Percentiles rank a stretch among this genome's conserved stretches.
Conservation (phyloP, 805 yeast species). For the Wickerhamiella australiensis region DNA sequence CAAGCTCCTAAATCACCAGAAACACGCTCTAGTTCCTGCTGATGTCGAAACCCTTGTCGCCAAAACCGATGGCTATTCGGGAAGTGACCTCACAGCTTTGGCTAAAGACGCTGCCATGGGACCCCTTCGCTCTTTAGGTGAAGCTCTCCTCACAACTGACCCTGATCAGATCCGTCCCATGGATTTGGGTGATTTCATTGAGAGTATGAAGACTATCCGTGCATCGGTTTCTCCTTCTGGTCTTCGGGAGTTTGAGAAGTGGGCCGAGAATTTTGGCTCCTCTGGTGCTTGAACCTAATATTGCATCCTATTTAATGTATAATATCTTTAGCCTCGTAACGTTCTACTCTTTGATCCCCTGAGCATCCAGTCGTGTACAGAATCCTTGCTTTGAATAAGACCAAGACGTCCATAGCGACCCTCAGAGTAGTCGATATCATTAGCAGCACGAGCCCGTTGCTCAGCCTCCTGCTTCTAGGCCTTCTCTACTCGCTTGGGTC, state of each 20-base stretch:
- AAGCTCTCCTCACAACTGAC: slow-evolving; percentile 53
- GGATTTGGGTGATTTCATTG: slow-evolving; percentile 55
- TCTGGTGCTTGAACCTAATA: slow-evolving; percentile 50
- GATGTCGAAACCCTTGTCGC: slow-evolving; percentile 51
- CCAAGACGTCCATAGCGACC: slow-evolving; percentile 85
- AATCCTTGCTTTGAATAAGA: slow-evolving; percentile 53
- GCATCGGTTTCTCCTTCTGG: slow-evolving; percentile 86
- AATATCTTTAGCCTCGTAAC: neutral
- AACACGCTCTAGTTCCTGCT: slow-evolving; percentile 49
- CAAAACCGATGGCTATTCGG: slow-evolving; percentile 76
- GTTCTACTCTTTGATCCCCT: neutral
- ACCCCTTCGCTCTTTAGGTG: slow-evolving; percentile 82
- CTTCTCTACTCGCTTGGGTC: slow-evolving; percentile 83
- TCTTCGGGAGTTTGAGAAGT: slow-evolving; percentile 63
- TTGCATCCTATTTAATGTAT: slow-evolving; percentile 8
- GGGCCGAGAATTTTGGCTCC: slow-evolving; percentile 82
- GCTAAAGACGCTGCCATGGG: slow-evolving; percentile 99
- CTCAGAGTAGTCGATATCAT: slow-evolving; percentile 75
- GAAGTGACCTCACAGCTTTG: slow-evolving; percentile 82
- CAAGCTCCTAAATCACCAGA: slow-evolving; percentile 58
- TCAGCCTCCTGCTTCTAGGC: slow-evolving; percentile 81
- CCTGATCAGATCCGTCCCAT: slow-evolving; percentile 72
- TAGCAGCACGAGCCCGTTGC: slow-evolving; percentile 64
- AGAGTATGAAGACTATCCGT: slow-evolving; percentile 64
- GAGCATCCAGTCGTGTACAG: no score